Conservation (phyloP, 257 asterid genomes). For the Solanum stenotomum region DNA sequence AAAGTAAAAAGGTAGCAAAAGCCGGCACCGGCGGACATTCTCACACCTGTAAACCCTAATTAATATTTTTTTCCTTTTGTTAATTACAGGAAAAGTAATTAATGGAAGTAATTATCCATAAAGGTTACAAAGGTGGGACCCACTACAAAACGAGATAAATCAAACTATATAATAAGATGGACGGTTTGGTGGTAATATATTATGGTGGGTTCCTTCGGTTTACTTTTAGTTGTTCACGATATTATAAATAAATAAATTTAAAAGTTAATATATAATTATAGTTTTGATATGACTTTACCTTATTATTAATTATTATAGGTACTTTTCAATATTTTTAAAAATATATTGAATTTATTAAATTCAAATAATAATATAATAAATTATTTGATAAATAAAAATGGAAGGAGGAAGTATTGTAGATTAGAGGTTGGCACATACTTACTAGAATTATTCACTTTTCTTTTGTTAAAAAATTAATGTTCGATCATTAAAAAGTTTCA, state of each 20-base stretch:
- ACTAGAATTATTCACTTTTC: background rate
- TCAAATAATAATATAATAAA: background rate
- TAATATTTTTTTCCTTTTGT: background rate
- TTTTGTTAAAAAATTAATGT: background rate
- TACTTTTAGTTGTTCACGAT: background rate
- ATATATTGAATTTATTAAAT: too few relatives aligned
- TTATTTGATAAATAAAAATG: background rate
- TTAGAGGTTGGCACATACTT: background rate
- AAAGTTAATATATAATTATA: too few relatives aligned
- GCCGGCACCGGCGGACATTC: conserved; percentile 49
- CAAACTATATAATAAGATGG: background rate
- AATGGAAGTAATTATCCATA: background rate
- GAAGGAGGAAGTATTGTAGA: background rate
- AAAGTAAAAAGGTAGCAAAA: conserved; percentile 24
- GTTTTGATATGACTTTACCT: too few relatives aligned
- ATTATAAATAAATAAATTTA: background rate
- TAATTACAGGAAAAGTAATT: background rate
- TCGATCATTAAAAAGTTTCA: background rate
- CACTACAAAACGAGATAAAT: background rate
- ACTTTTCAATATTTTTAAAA: background rate
- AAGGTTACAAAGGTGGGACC: background rate
- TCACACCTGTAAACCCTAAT: conserved; percentile 17
- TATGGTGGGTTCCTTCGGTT: background rate
- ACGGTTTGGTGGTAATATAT: background rate
- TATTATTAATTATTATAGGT: background rate